Percentiles rank a stretch among this genome's conserved stretches.
phyloP scores from a whole-genome alignment of 352 stramenopile species.

The Pythium insidiosum region DNA sequence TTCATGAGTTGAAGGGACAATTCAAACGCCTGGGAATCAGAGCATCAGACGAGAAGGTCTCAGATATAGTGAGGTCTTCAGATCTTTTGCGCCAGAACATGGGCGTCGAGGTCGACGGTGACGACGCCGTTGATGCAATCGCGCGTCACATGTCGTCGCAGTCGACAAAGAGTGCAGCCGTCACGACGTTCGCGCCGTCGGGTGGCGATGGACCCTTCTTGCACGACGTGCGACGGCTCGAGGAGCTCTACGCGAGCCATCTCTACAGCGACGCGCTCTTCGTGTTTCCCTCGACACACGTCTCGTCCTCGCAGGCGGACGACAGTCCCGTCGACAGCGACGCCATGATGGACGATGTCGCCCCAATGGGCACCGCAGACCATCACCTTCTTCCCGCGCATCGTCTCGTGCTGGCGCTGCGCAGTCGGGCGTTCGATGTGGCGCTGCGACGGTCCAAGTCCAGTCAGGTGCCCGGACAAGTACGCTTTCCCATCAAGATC shows the following conservation, averaged over 20 bases:
- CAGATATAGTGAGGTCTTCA: no score
- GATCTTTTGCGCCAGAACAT: no score
- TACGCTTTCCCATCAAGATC: slow-evolving; percentile 78
- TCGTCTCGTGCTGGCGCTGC: slow-evolving; percentile 61
- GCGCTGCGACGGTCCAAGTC: slow-evolving; percentile 61
- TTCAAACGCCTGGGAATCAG: background rate
- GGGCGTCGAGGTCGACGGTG: no score
- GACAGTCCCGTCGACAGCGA: background rate
- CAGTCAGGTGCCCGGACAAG: slow-evolving; percentile 51
- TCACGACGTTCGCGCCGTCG: background rate
- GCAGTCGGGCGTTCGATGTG: slow-evolving; percentile 60
- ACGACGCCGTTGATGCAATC: no score
- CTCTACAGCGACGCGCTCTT: slow-evolving; percentile 79
- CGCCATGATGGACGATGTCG: no score
- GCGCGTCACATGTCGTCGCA: no score
- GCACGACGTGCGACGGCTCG: slow-evolving; percentile 46
- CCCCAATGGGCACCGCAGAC: no score
- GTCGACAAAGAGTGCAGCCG: background rate
- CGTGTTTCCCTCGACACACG: slow-evolving; percentile 34
- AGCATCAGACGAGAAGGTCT: slow-evolving; percentile 1
- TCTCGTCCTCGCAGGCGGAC: background rate
- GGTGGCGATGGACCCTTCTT: slow-evolving; percentile 19
- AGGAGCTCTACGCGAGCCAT: slow-evolving; percentile 53
- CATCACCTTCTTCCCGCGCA: slow-evolving; percentile 66
- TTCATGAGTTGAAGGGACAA: slow-evolving; percentile 3